These are phyloP conservation scores for Russula ochroleuca DNA, from an alignment of 768 basidiomycete species.

Conservation along the genomic window DNA sequence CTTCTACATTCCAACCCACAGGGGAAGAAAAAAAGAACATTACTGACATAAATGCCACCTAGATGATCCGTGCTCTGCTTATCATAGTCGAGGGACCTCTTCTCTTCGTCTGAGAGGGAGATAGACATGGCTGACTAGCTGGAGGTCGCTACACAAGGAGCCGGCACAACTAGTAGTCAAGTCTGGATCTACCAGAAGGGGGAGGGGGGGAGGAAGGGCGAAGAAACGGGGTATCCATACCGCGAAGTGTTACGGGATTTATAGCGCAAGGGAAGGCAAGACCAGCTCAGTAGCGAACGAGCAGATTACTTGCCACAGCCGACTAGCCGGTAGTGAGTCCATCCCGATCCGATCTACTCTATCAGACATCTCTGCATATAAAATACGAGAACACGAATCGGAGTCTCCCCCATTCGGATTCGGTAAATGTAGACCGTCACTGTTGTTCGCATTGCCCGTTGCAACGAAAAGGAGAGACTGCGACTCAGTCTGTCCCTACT, in stretches of 20 bases:
- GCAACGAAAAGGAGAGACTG: too few species aligned
- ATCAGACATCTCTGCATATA: too few species aligned
- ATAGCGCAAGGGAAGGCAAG: background rate
- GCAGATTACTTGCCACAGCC: too few species aligned
- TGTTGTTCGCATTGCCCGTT: too few species aligned
- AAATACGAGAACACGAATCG: too few species aligned
- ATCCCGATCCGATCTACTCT: too few species aligned
- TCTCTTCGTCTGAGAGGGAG: conserved; percentile 25
- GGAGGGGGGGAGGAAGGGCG: background rate
- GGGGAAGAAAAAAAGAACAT: background rate
- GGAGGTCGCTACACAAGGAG: background rate
- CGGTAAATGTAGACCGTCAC: too few species aligned
- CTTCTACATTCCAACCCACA: too few species aligned
- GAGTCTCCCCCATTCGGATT: too few species aligned
- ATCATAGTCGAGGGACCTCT: conserved; percentile 27
- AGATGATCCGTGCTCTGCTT: conserved; percentile 5
- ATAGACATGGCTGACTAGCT: conserved; percentile 24
- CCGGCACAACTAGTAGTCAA: conserved; percentile 8
- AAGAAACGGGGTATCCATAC: background rate
- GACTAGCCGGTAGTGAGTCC: too few species aligned
- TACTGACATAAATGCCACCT: background rate
- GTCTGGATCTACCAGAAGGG: background rate
- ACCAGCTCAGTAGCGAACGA: background rate
- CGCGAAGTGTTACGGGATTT: background rate
- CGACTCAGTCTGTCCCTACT: too few species aligned